Conservation (phyloP, 257 asterid genomes). For the Eustoma russellianum region DNA sequence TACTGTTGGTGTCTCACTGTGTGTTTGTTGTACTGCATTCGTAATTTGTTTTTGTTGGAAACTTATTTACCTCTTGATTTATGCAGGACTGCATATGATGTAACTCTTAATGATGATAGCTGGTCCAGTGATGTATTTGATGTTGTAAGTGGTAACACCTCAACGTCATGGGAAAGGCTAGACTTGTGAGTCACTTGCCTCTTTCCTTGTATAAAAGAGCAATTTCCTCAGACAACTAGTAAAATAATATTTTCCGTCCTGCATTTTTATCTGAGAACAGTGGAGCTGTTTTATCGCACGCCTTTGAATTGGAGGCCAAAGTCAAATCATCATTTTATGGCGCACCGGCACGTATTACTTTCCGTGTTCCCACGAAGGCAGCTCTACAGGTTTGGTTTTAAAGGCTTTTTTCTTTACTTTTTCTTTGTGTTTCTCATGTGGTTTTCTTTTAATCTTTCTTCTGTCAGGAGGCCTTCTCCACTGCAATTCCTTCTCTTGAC, state of each 20-base stretch:
- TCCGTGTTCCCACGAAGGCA: conserved; percentile 79
- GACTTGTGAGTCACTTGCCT: conserved; percentile 57
- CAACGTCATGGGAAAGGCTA: conserved; percentile 89
- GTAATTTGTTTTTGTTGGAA: no score
- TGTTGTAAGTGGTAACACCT: conserved; percentile 64
- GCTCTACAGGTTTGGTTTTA: conserved; percentile 55
- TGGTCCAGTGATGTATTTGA: conserved; percentile 64
- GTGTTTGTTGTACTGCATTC: no score
- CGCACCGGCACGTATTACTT: conserved; percentile 71
- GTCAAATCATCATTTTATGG: conserved; percentile 50
- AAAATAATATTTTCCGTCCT: background rate
- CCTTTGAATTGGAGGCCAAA: conserved; percentile 87
- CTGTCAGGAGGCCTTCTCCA: conserved; percentile 75
- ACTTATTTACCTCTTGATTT: background rate
- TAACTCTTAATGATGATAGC: conserved; percentile 64
- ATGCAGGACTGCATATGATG: conserved; percentile 86
- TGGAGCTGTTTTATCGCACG: conserved; percentile 61
- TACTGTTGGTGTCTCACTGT: no score
- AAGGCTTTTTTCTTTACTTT: conserved; percentile 5
- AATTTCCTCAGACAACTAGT: background rate
- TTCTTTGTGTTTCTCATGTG: conserved; percentile 4
- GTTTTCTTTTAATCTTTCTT: conserved; percentile 5
- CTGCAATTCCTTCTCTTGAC: conserved; percentile 76
- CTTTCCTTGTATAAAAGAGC: background rate
- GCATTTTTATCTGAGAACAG: conserved; percentile 29